Percentiles rank a stretch among this genome's conserved stretches.
Conservation (phyloP, 352 stramenopile species). For the Phytophthora pini region DNA sequence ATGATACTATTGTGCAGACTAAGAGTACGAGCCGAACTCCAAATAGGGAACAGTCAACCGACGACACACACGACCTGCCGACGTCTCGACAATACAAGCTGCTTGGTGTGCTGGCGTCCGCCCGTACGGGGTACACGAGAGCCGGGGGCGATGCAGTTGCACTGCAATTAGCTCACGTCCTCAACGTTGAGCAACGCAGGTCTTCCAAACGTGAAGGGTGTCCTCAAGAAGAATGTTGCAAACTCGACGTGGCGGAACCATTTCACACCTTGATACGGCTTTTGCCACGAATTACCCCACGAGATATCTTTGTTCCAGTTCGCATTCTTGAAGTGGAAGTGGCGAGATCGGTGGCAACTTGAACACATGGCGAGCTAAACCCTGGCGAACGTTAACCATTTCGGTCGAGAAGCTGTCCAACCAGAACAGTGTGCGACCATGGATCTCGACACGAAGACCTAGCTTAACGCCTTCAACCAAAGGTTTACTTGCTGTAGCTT, state of each 20-base stretch:
- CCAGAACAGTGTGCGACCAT: slow-evolving; percentile 42
- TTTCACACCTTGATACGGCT: not conserved
- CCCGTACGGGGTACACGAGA: not conserved
- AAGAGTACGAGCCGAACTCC: slow-evolving; percentile 4
- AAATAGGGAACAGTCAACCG: slow-evolving; percentile 14
- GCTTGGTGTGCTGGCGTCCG: slow-evolving; percentile 1
- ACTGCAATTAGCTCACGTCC: not conserved
- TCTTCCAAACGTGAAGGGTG: not conserved
- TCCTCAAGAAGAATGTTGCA: slow-evolving; percentile 12
- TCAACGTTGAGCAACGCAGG: slow-evolving; percentile 4
- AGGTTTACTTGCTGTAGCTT: slow-evolving; percentile 38
- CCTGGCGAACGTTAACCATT: slow-evolving; percentile 50
- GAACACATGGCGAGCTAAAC: slow-evolving; percentile 52
- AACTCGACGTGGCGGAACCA: slow-evolving; percentile 14
- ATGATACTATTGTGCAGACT: slow-evolving; percentile 16
- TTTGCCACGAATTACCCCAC: slow-evolving; percentile 28
- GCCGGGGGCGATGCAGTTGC: not conserved
- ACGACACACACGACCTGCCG: slow-evolving; percentile 11
- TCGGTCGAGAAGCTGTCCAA: slow-evolving; percentile 62
- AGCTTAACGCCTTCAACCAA: not conserved
- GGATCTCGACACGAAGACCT: slow-evolving; percentile 31
- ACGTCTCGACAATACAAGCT: slow-evolving; percentile 12
- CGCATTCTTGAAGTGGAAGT: slow-evolving; percentile 56
- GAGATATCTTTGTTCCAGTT: slow-evolving; percentile 42
- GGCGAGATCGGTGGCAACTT: slow-evolving; percentile 41